Evolutionary conservation across 345 rosid species (phyloP).

Genomic region (Leavenworthia alabamica): DNA sequence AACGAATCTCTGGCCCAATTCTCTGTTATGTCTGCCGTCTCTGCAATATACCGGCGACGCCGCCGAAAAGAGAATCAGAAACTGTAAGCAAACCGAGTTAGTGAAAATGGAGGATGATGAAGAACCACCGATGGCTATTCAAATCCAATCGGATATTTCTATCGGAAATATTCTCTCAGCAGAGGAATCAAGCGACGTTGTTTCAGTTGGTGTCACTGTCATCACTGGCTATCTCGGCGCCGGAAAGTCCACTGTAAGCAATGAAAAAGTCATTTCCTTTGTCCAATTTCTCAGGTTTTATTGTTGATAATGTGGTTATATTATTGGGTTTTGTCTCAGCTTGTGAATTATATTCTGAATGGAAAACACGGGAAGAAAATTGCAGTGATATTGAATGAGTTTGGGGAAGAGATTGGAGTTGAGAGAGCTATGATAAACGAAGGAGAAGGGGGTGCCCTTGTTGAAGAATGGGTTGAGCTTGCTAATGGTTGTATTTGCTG

Average conservation of each 20-base stretch:
- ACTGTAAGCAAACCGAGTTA: background rate
- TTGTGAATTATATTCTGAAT: conserved; percentile 69
- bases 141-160: conserved; percentile 26
- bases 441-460: conserved; percentile 73
- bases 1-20: background rate
- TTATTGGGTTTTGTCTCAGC: conserved; percentile 37
- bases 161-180: background rate
- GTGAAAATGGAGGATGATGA: conserved; percentile 53
- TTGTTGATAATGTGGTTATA: background rate
- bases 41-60: background rate
- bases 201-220: conserved; percentile 69
- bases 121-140: conserved; percentile 69
- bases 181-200: conserved; percentile 13
- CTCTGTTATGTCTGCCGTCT: no score
- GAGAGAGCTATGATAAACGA: conserved; percentile 98
- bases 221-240: conserved; percentile 96
- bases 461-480: conserved; percentile 95
- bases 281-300: background rate
- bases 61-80: background rate
- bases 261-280: background rate
- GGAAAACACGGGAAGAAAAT: conserved; percentile 84
- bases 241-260: conserved; percentile 82
- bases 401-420: conserved; percentile 93
- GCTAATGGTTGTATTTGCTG: conserved; percentile 93
- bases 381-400: conserved; percentile 91